phyloP scores from a whole-genome alignment of 2,329 filamentous ascomycete genomes.

The Cladosporium sp. region DNA sequence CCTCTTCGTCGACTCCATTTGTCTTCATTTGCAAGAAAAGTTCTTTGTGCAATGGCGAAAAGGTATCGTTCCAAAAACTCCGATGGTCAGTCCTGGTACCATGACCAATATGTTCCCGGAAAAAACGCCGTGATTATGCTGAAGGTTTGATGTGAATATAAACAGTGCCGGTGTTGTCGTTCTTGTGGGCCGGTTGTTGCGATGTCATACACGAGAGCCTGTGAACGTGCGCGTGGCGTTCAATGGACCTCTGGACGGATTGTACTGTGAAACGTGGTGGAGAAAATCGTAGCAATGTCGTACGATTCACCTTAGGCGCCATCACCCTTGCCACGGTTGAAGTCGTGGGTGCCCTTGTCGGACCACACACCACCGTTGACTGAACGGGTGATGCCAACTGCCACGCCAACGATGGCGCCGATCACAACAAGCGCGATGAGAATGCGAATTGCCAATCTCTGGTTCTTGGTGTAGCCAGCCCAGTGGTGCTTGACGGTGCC shows the following conservation, averaged over 20 bases:
- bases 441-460: constrained; percentile 48
- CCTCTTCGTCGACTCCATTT: not conserved
- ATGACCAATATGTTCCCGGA: constrained; percentile 2
- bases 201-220: not conserved
- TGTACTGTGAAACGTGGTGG: not conserved
- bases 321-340: constrained; percentile 4
- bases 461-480: constrained; percentile 43
- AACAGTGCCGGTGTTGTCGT: not conserved
- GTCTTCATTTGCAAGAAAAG: not conserved
- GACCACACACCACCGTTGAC: constrained; percentile 41
- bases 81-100: constrained; percentile 6
- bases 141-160: not conserved
- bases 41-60: not conserved
- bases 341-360: constrained; percentile 16
- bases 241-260: not conserved
- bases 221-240: not conserved
- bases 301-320: not conserved
- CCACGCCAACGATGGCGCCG: constrained; percentile 49
- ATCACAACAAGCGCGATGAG: constrained; percentile 47
- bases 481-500: constrained; percentile 38
- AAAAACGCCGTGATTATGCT: constrained; percentile 1
- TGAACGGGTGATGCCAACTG: constrained; percentile 50
- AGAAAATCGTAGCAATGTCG: not conserved
- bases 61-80: not conserved
- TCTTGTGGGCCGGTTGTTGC: not conserved